Percentiles rank a stretch among this genome's conserved stretches.
Conservation (phyloP, 2,329 filamentous ascomycete species). For the Tolypocladium sp. region DNA sequence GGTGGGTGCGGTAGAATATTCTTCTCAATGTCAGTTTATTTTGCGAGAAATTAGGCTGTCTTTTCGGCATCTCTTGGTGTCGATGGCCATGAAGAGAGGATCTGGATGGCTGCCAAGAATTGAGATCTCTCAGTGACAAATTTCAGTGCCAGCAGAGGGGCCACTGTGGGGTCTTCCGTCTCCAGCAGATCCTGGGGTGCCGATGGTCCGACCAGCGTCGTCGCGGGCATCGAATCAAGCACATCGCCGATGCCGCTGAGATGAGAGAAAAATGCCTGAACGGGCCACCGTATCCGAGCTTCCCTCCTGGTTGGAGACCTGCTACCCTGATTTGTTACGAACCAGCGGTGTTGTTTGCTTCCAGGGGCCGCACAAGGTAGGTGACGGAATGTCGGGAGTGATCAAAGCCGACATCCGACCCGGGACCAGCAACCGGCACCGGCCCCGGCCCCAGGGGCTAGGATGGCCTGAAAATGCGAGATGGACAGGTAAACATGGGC, state of each 20-base stretch:
- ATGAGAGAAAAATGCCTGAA: no score
- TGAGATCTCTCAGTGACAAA: background rate
- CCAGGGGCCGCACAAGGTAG: background rate
- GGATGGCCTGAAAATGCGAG: background rate
- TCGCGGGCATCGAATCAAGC: background rate
- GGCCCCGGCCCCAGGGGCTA: background rate
- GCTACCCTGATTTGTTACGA: background rate
- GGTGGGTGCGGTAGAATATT: no score
- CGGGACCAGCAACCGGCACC: background rate
- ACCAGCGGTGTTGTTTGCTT: background rate
- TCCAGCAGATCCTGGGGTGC: background rate
- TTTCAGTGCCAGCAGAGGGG: background rate
- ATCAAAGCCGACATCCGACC: background rate
- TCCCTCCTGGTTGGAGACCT: background rate
- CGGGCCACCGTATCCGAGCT: no score
- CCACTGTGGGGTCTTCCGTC: background rate
- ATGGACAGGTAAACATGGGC: background rate
- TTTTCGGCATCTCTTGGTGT: no score
- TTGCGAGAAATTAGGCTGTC: no score
- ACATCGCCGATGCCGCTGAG: background rate
- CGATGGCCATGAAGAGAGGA: background rate
- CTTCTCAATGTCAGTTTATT: no score
- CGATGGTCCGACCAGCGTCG: background rate
- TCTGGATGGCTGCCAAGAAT: background rate
- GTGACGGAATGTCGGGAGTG: background rate